Percentiles rank a stretch among this genome's conserved stretches.
phyloP scores from a whole-genome alignment of 345 rosid species.

The Camelina sativa region DNA sequence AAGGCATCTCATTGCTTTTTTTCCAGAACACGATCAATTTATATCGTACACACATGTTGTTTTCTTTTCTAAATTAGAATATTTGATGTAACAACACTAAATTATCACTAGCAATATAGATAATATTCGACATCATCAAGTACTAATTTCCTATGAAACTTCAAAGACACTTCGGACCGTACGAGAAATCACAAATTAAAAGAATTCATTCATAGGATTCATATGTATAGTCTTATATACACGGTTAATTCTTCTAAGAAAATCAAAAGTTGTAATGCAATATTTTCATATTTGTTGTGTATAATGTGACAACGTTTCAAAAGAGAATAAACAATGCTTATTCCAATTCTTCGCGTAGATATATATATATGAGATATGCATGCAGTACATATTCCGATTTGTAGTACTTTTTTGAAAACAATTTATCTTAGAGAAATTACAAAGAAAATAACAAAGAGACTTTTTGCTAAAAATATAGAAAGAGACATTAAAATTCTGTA shows the following conservation, averaged over 20 bases:
- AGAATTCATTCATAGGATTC: background rate
- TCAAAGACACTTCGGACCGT: background rate
- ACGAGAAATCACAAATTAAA: slow-evolving; percentile 8
- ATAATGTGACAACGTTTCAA: slow-evolving; percentile 22
- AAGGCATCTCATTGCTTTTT: slow-evolving; percentile 35
- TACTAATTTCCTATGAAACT: background rate
- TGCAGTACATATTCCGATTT: slow-evolving; percentile 34
- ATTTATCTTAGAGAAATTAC: background rate
- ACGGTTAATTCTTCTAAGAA: background rate
- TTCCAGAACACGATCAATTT: slow-evolving; percentile 1
- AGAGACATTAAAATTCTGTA: background rate
- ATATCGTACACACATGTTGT: slow-evolving; percentile 41
- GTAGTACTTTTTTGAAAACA: background rate
- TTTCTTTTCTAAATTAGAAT: slow-evolving; percentile 37
- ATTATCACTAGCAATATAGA: slow-evolving; percentile 20
- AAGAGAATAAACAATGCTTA: slow-evolving; percentile 21
- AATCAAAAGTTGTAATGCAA: background rate
- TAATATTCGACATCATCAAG: slow-evolving; percentile 38
- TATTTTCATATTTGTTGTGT: background rate
- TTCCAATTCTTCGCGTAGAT: slow-evolving; percentile 21
- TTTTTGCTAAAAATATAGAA: background rate
- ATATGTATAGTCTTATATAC: background rate
- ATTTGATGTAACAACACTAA: slow-evolving; percentile 45
- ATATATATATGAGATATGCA: slow-evolving; percentile 13
- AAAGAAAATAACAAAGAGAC: background rate